These are phyloP conservation scores for Dissophora globulifera DNA, from an alignment of 192 early-diverging fungal genomes.

Conservation along the genomic window DNA sequence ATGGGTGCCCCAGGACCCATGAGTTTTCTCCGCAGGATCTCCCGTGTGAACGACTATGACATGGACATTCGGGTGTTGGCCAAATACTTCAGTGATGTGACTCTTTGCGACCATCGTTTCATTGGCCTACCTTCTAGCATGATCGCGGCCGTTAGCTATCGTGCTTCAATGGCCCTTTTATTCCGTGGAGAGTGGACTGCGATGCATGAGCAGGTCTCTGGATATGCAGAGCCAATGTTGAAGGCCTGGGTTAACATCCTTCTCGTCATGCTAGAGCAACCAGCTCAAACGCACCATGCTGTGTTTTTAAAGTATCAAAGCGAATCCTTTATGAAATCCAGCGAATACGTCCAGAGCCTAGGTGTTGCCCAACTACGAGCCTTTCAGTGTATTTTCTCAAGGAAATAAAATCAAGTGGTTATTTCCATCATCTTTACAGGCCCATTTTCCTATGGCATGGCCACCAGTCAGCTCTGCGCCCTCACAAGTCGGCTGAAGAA, in stretches of 20 bases:
- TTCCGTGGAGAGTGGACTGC: conserved; percentile 58
- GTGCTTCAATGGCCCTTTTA: conserved; percentile 56
- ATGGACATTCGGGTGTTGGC: conserved; percentile 63
- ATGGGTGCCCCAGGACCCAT: conserved; percentile 68
- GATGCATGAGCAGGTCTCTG: conserved; percentile 71
- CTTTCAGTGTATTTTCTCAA: too few relatives aligned
- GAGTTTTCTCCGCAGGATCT: conserved; percentile 67
- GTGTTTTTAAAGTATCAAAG: conserved; percentile 61
- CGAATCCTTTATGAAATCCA: conserved; percentile 51
- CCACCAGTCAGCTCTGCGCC: too few relatives aligned
- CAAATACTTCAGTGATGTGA: conserved; percentile 70
- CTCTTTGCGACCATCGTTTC: conserved; percentile 67
- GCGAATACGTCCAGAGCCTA: conserved; percentile 52
- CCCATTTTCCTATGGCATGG: too few relatives aligned
- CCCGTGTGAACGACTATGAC: conserved; percentile 69
- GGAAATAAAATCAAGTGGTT: too few relatives aligned
- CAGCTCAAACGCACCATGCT: conserved; percentile 43
- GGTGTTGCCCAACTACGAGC: conserved; percentile 15
- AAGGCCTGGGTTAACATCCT: conserved; percentile 55
- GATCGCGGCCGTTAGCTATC: conserved; percentile 59
- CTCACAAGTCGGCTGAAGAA: too few relatives aligned
- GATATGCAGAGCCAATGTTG: conserved; percentile 74
- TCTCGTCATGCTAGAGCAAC: conserved; percentile 61
- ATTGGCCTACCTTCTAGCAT: conserved; percentile 58
- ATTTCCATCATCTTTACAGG: too few relatives aligned